Evolutionary conservation across 2,329 filamentous ascomycete genomes (phyloP).

Genomic region (Sarocladium strictum): DNA sequence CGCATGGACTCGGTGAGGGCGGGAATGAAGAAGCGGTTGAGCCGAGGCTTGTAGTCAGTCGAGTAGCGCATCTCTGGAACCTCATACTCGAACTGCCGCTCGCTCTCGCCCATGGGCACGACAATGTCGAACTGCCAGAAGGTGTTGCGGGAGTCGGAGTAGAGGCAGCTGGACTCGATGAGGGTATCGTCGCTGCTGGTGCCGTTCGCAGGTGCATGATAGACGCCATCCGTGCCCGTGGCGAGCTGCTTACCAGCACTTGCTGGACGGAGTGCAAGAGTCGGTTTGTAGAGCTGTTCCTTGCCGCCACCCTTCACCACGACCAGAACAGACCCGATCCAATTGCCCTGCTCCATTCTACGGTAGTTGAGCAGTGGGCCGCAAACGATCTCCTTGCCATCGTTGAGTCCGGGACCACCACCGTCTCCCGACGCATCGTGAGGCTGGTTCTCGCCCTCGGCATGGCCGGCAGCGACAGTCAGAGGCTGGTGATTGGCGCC

Average conservation of each 20-base stretch:
- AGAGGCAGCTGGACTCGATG: constrained; percentile 42
- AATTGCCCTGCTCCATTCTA: constrained; percentile 63
- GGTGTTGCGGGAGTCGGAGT: constrained; percentile 64
- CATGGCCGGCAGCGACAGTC: constrained; percentile 32
- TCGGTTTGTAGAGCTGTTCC: constrained; percentile 51
- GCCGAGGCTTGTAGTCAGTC: constrained; percentile 47
- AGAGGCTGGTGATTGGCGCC: constrained; percentile 41
- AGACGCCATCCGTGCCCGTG: constrained; percentile 20
- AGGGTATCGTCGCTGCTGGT: constrained; percentile 35
- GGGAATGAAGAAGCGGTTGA: constrained; percentile 79
- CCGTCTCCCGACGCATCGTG: constrained; percentile 14
- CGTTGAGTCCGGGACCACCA: constrained; percentile 20
- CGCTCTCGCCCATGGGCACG: constrained; percentile 64
- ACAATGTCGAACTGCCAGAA: constrained; percentile 90
- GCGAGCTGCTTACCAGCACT: constrained; percentile 18
- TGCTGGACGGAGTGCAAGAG: constrained; percentile 47
- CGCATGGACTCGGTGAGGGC: constrained; percentile 84
- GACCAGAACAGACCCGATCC: constrained; percentile 82
- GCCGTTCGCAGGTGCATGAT: constrained; percentile 22
- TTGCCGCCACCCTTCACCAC: constrained; percentile 68
- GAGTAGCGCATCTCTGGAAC: constrained; percentile 61
- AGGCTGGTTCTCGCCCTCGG: constrained; percentile 24
- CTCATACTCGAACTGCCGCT: constrained; percentile 74
- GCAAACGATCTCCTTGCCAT: constrained; percentile 57
- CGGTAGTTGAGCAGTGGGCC: constrained; percentile 76